phyloP scores from a whole-genome alignment of 495 filamentous ascomycete species.

The Astrocystis sublimbata region DNA sequence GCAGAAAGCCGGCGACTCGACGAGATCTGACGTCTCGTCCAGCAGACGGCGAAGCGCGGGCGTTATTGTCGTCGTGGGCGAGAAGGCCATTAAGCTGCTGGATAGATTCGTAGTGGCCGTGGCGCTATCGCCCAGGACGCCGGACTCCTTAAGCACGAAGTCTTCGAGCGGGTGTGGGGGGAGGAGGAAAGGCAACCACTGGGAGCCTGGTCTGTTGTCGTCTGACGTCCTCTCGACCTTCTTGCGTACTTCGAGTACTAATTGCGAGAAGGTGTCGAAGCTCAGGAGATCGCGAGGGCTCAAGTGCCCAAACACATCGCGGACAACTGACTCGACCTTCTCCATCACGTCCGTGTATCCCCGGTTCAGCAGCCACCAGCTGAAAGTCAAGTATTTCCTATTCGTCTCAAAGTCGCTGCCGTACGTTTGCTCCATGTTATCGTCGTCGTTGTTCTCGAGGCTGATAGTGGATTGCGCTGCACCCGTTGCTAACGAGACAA shows the following conservation, averaged over 20 bases:
- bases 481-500: slow-evolving; percentile 80
- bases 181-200: slow-evolving; percentile 85
- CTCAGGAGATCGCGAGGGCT: slow-evolving; percentile 87
- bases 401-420: slow-evolving; percentile 94
- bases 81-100: slow-evolving; percentile 24
- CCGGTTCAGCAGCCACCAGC: slow-evolving; percentile 94
- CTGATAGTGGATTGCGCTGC: slow-evolving; percentile 65
- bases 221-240: slow-evolving; percentile 78
- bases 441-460: slow-evolving; percentile 87
- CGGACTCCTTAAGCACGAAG: slow-evolving; percentile 79
- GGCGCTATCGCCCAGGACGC: slow-evolving; percentile 60
- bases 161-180: slow-evolving; percentile 76
- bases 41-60: slow-evolving; percentile 78
- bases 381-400: slow-evolving; percentile 88
- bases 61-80: slow-evolving; percentile 37
- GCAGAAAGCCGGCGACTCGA: slow-evolving; percentile 88
- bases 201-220: slow-evolving; percentile 57
- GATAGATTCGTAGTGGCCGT: slow-evolving; percentile 23
- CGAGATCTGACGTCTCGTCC: slow-evolving; percentile 92
- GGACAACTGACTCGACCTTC: slow-evolving; percentile 76
- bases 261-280: slow-evolving; percentile 71
- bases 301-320: slow-evolving; percentile 79
- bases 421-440: slow-evolving; percentile 72
- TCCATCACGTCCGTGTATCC: slow-evolving; percentile 82
- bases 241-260: slow-evolving; percentile 75